A percentile compares a stretch with the other conserved stretches of the same genome.
Conservation (phyloP, 306 rosid species). For the Trichosanthes cucumerina region DNA sequence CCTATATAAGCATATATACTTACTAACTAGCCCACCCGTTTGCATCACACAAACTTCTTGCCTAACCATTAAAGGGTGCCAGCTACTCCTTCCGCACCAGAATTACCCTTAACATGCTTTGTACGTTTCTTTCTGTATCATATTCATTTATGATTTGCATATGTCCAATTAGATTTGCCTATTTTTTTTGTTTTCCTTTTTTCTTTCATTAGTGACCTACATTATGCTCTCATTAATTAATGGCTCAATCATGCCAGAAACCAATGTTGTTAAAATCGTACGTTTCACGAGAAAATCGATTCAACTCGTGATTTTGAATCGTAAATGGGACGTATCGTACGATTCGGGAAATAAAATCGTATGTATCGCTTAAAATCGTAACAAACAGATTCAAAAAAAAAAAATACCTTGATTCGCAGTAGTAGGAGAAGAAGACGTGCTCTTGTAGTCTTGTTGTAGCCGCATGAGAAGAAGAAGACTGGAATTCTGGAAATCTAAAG, state of each 20-base stretch:
- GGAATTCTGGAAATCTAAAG: no score
- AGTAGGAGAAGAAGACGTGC: no score
- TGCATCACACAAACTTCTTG: neutral
- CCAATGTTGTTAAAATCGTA: no score
- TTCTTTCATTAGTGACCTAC: neutral
- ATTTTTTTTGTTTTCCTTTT: neutral
- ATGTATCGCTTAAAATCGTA: no score
- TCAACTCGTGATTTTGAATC: no score
- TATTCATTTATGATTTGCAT: neutral
- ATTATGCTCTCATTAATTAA: neutral
- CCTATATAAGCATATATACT: neutral
- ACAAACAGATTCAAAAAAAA: no score
- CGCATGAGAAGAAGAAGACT: no score
- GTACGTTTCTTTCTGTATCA: neutral
- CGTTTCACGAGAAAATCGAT: no score
- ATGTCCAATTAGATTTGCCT: neutral
- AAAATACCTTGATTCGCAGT: no score
- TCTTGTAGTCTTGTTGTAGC: no score
- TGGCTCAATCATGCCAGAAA: neutral
- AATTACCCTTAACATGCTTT: neutral
- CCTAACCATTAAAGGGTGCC: neutral
- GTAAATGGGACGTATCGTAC: no score
- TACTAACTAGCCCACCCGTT: neutral
- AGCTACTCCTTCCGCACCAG: neutral
- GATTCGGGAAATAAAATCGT: no score